phyloP scores from a whole-genome alignment of 2,329 filamentous ascomycete species.

The Lithohypha guttulata region DNA sequence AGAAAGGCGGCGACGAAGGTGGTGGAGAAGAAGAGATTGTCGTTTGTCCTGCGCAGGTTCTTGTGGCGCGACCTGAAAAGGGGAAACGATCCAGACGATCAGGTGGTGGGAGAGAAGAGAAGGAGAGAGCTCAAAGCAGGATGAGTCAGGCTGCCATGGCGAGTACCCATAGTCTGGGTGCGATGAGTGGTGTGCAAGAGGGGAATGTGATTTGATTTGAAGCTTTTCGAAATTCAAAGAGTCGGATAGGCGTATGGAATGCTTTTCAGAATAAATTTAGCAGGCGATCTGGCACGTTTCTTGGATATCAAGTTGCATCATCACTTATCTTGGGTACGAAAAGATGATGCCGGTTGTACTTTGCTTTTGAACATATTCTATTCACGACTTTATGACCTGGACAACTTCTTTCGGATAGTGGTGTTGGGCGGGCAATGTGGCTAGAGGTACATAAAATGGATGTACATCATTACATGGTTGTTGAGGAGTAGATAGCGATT shows the following conservation, averaged over 20 bases:
- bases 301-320: background rate
- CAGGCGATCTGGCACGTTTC: background rate
- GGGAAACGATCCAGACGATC: conserved; percentile 31
- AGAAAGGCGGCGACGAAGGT: conserved; percentile 82
- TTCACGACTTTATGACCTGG: conserved; percentile 4
- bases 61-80: conserved; percentile 51
- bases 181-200: conserved; percentile 35
- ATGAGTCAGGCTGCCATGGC: conserved; percentile 11
- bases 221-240: background rate
- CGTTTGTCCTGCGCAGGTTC: conserved; percentile 86
- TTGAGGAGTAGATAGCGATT: too few relatives aligned
- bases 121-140: conserved; percentile 27
- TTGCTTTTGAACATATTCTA: conserved; percentile 2
- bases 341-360: conserved; percentile 9
- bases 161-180: conserved; percentile 32
- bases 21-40: conserved; percentile 89
- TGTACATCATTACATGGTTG: too few relatives aligned
- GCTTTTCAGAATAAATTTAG: background rate
- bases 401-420: too few relatives aligned
- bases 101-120: conserved; percentile 32
- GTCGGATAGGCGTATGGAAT: background rate
- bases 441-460: too few relatives aligned
- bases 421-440: too few relatives aligned
- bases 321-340: background rate
- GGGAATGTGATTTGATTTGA: conserved; percentile 13